Percentiles rank a stretch among this genome's conserved stretches.
phyloP scores from a whole-genome alignment of 176 grass and related monocot genomes.

The Zea luxurians region DNA sequence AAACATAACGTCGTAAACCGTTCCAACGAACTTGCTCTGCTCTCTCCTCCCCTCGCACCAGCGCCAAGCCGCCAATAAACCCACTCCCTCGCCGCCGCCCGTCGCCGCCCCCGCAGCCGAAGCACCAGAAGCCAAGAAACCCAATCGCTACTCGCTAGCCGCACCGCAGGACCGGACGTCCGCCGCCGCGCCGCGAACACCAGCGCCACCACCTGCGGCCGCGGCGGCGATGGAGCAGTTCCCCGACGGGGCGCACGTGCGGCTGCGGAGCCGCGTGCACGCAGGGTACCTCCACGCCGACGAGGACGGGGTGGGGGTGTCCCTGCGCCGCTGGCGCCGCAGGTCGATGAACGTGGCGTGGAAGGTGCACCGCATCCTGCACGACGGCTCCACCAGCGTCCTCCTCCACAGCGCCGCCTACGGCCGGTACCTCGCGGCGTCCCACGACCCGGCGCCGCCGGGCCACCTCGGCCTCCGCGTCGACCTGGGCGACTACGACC shows the following conservation, averaged over 20 bases:
- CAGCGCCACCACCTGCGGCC: neutral
- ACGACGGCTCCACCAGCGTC: neutral
- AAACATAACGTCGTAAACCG: too few species aligned
- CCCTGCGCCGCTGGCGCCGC: neutral
- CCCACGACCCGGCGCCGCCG: neutral
- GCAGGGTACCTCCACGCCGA: conserved; percentile 36
- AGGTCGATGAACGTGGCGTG: neutral
- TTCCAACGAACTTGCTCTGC: too few species aligned
- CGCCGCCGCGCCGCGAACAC: neutral
- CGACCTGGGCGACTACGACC: neutral
- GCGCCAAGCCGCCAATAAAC: too few species aligned
- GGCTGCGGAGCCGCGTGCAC: conserved; percentile 26
- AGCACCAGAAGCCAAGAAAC: neutral
- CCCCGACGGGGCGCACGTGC: conserved; percentile 7
- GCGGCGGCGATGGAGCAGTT: conserved; percentile 28
- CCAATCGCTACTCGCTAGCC: neutral
- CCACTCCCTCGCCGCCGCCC: too few species aligned
- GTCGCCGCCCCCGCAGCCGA: too few species aligned
- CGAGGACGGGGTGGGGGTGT: neutral
- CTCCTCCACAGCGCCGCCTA: conserved; percentile 37
- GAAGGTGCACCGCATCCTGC: conserved; percentile 1
- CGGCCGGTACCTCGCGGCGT: conserved; percentile 34
- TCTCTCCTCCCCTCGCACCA: too few species aligned
- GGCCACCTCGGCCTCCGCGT: neutral
- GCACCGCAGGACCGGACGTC: neutral